Base-by-base conservation (phyloP, 768 basidiomycete species). In the Dentipellis fragilis region DNA sequence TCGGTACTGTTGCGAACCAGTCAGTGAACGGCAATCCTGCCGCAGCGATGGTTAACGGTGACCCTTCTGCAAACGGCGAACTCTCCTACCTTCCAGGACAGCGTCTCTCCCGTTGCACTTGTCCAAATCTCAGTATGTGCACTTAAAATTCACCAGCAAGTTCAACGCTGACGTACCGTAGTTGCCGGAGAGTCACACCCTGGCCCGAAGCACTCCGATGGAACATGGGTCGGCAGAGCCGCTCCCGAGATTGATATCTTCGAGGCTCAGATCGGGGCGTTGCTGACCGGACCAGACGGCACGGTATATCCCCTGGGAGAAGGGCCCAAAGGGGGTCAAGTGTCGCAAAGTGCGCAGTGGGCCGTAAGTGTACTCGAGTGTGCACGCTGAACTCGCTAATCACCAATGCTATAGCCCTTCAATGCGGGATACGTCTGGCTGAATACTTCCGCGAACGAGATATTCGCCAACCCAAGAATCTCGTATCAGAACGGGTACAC, bases 51-150 rank as follows among this genome's bases (percentile, higher is more conserved):
- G 71, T 72, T 11, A 75, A 77, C 52, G 89, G 90, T 10, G 86
- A 87, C 62, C 62, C 72, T 1, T 61, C 64, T 17, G 72, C 76
- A 49, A 73, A 73, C 51, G 77, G 74, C 40, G 77, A 73, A 12
- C 71, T 96, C 21, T 91, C 89, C 0, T 95, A 78, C 67, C 84
- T 95, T 45, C 89, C 87, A 1, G 94, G 94, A 10, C 93, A 95
- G 57, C 51, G 49, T 51, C 29, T 56, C 17, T 56, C 49, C 11
- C 55, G 49, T 21, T 56, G 51, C 17, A 52, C 49, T 0, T 80
- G 80, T 62, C 59, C 48, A 8, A 45, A n/a, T 7, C 42, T 45
- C 42, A 19, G 42, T 45, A 45, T 45, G 10, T 45, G n/a, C 14
- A 10, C 42, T 9, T 16, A 4, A 12, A 45, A 4, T n/a, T 6